A percentile compares a stretch with the other conserved stretches of the same genome.
Evolutionary conservation across 2,329 filamentous ascomycete species (phyloP).

Genomic region (Grosmannia penicillata): DNA sequence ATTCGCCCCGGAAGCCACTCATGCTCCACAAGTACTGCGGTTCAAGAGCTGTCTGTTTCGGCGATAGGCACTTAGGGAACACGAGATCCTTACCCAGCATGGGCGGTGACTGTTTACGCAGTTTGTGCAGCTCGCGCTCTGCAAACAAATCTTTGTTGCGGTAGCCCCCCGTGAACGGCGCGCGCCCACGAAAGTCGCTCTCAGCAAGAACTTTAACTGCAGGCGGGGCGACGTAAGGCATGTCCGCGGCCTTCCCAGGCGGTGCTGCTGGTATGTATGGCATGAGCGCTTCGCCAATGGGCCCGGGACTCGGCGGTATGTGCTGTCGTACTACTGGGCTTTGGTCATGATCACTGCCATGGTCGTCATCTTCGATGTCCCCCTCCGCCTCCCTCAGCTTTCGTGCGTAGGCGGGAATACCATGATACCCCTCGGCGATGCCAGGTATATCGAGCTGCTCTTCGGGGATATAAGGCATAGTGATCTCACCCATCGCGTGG

Average conservation of each 20-base stretch:
- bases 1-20: slow-evolving; percentile 28
- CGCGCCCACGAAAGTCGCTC: slow-evolving; percentile 23
- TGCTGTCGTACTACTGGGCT: slow-evolving; percentile 7
- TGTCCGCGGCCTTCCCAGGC: slow-evolving; percentile 13
- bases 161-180: slow-evolving; percentile 28
- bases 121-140: slow-evolving; percentile 28
- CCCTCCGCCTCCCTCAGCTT: slow-evolving; percentile 9
- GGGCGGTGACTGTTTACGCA: slow-evolving; percentile 49
- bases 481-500: slow-evolving; percentile 16
- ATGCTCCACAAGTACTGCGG: slow-evolving; percentile 50
- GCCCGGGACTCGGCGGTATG: slow-evolving; percentile 4
- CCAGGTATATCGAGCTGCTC: slow-evolving; percentile 10
- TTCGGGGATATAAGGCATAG: slow-evolving; percentile 18
- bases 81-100: slow-evolving; percentile 75
- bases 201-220: slow-evolving; percentile 21
- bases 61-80: slow-evolving; percentile 71
- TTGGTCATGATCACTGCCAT: too few relatives aligned
- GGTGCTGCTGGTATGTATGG: slow-evolving; percentile 18
- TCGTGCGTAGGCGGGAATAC: slow-evolving; percentile 9
- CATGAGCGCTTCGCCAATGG: slow-evolving; percentile 18
- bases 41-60: slow-evolving; percentile 72
- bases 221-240: slow-evolving; percentile 12
- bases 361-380: slow-evolving; percentile 9
- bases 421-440: slow-evolving; percentile 2
- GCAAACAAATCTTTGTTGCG: slow-evolving; percentile 34